Percentiles rank a stretch among this genome's conserved stretches.
These are phyloP conservation scores for Chaetomiaceae sp. DNA, from an alignment of 2,329 filamentous ascomycete genomes.

Conservation along the genomic window DNA sequence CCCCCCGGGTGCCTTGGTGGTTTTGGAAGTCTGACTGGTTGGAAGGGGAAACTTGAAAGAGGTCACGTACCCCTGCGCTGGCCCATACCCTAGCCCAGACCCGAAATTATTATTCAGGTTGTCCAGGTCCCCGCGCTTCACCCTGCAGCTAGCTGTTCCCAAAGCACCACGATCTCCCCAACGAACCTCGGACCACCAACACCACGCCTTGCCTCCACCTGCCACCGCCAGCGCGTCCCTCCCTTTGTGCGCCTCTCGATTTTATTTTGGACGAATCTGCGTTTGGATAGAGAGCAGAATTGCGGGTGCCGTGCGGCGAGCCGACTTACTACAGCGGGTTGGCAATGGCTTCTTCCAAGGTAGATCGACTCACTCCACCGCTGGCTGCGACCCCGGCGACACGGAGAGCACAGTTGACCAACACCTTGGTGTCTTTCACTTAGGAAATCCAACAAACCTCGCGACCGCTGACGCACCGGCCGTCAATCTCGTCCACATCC, in stretches of 20 bases:
- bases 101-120: slow-evolving; percentile 28
- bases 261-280: slow-evolving; percentile 11
- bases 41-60: slow-evolving; percentile 3
- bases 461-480: slow-evolving; percentile 60
- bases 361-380: slow-evolving; percentile 14
- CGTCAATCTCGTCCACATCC: slow-evolving; percentile 52
- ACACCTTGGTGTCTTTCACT: slow-evolving; percentile 22
- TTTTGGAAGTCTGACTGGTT: slow-evolving; percentile 13
- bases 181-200: not conserved
- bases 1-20: too few relatives aligned
- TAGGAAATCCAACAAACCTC: slow-evolving; percentile 61
- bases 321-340: slow-evolving; percentile 15
- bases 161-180: slow-evolving; percentile 16
- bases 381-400: slow-evolving; percentile 16
- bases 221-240: slow-evolving; percentile 1
- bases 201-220: slow-evolving; percentile 10
- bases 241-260: not conserved
- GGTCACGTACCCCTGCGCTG: not conserved
- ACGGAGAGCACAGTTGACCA: slow-evolving; percentile 34
- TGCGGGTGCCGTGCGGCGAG: slow-evolving; percentile 17
- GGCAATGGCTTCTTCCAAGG: slow-evolving; percentile 31
- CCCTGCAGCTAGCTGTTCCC: slow-evolving; percentile 19
- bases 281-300: slow-evolving; percentile 17
- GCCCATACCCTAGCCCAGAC: slow-evolving; percentile 18
- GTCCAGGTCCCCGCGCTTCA: slow-evolving; percentile 23